Evolutionary conservation across 495 filamentous ascomycete species (phyloP).

Genomic region (Aspergillus egyptiacus): DNA sequence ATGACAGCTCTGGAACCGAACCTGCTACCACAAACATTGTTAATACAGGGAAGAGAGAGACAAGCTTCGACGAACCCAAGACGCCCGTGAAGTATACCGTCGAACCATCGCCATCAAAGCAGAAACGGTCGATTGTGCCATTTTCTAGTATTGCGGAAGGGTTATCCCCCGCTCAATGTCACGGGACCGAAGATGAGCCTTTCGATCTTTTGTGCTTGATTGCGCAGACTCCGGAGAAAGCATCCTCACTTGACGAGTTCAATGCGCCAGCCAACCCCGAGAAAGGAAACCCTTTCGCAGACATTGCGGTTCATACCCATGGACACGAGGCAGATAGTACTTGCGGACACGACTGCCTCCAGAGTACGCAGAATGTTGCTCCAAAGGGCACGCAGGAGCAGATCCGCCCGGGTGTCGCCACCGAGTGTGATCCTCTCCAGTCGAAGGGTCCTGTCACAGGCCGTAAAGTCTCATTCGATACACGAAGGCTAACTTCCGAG

Average conservation of each 20-base stretch:
- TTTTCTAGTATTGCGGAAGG: slow-evolving; percentile 23
- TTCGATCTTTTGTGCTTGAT: slow-evolving; percentile 30
- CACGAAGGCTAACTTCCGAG: background rate
- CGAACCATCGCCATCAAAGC: slow-evolving; percentile 3
- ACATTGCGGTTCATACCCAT: background rate
- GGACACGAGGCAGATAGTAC: background rate
- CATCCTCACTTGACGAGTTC: background rate
- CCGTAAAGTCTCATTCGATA: slow-evolving; percentile 29
- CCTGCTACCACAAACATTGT: slow-evolving; percentile 1
- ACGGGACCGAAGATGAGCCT: slow-evolving; percentile 18
- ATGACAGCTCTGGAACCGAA: background rate
- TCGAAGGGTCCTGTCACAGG: background rate
- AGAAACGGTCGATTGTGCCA: slow-evolving; percentile 20
- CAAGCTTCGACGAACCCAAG: background rate
- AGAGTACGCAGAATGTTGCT: background rate
- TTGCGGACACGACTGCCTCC: background rate
- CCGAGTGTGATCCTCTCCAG: background rate
- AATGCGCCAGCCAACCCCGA: background rate
- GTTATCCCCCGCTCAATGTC: slow-evolving; percentile 9
- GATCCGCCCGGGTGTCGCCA: background rate
- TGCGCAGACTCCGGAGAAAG: slow-evolving; percentile 20
- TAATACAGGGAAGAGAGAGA: slow-evolving; percentile 9
- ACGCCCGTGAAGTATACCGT: background rate
- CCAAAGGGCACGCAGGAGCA: background rate
- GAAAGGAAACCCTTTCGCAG: background rate